phyloP scores from a whole-genome alignment of 495 filamentous ascomycete species.

The Penicillium pulvis region DNA sequence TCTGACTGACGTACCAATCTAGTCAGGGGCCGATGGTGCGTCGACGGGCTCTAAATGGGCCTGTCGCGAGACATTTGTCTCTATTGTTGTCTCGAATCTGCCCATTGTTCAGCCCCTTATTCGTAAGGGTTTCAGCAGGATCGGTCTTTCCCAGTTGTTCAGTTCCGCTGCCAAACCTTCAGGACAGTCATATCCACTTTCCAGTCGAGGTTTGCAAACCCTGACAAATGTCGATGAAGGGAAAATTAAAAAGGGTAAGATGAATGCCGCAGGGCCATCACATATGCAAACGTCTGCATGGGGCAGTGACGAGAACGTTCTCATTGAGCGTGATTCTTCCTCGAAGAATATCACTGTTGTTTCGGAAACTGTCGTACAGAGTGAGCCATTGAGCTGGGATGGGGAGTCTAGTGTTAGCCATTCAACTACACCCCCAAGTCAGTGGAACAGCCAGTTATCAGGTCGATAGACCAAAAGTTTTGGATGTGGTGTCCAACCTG shows the following conservation, averaged over 20 bases:
- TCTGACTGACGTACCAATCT: not conserved
- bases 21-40: slow-evolving; percentile 38
- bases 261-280: slow-evolving; percentile 11
- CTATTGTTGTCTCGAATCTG: slow-evolving; percentile 55
- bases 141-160: slow-evolving; percentile 35
- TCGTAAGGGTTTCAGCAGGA: slow-evolving; percentile 32
- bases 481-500: not conserved
- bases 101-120: slow-evolving; percentile 58
- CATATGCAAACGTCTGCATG: slow-evolving; percentile 24
- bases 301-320: slow-evolving; percentile 37
- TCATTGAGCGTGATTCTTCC: slow-evolving; percentile 15
- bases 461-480: not conserved
- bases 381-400: slow-evolving; percentile 24
- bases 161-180: slow-evolving; percentile 25
- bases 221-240: slow-evolving; percentile 15
- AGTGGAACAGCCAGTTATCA: slow-evolving; percentile 14
- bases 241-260: slow-evolving; percentile 20
- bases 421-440: slow-evolving; percentile 16
- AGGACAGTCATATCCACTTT: slow-evolving; percentile 23
- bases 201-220: slow-evolving; percentile 18
- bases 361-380: slow-evolving; percentile 34
- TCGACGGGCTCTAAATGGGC: slow-evolving; percentile 55
- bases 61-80: slow-evolving; percentile 59
- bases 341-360: slow-evolving; percentile 34
- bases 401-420: not conserved